Conservation (phyloP, 208 protist genomes). For the Blastocrithidia nonstop region DNA sequence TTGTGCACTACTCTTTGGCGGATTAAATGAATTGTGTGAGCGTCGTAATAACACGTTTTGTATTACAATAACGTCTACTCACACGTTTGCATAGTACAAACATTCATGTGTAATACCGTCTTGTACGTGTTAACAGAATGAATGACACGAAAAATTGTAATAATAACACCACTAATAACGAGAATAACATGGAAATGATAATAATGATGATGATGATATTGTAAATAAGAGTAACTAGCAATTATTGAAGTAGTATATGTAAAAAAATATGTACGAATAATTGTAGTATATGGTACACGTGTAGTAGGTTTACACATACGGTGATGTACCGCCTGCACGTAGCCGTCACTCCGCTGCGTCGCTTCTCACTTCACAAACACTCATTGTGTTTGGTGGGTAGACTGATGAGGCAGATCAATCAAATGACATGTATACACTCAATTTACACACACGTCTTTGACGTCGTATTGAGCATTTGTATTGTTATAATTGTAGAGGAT, state of each 20-base stretch:
- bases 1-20: slow-evolving; percentile 55
- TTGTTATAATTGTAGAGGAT: slow-evolving; percentile 4
- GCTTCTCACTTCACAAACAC: slow-evolving; percentile 4
- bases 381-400: slow-evolving; percentile 54
- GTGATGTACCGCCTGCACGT: slow-evolving; percentile 24
- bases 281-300: slow-evolving; percentile 4
- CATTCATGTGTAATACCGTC: too few relatives aligned
- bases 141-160: neutral
- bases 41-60: slow-evolving; percentile 19
- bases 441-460: slow-evolving; percentile 22
- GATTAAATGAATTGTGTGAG: slow-evolving; percentile 25
- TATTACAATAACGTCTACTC: neutral
- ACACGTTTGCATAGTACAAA: neutral
- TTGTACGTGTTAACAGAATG: neutral
- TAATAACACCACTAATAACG: too few relatives aligned
- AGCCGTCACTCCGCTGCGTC: slow-evolving; percentile 24
- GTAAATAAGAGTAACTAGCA: too few relatives aligned
- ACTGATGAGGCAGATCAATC: slow-evolving; percentile 29
- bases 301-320: slow-evolving; percentile 10
- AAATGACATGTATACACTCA: slow-evolving; percentile 22
- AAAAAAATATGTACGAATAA: too few relatives aligned
- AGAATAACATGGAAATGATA: too few relatives aligned
- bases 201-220: too few relatives aligned
- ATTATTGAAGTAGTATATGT: too few relatives aligned
- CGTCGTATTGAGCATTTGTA: slow-evolving; percentile 9